Evolutionary conservation across 1,284 basidiomycete species (phyloP), one percentile per base, ranked within the genome.

Genomic region (Trametes pubescens): DNA sequence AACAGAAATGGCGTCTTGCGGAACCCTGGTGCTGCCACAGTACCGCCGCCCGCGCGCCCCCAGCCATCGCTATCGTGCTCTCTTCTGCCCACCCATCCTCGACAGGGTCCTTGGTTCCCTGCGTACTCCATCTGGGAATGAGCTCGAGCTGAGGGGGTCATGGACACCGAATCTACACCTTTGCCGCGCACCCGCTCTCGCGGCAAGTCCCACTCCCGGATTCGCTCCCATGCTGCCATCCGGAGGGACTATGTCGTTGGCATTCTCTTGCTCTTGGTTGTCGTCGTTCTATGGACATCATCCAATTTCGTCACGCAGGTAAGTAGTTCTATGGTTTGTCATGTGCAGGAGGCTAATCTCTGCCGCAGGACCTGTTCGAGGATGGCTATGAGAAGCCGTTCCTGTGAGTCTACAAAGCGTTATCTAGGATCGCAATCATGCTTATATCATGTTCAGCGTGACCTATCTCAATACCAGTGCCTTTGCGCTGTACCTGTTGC

Each of bases 381-480:
- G 85, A 79, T 52, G 92, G 92, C 52, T 94, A 88, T 69, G 84
- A 90, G 72, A 94, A 94, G 72, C 92, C 92, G 2, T 94, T 94
- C 74, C 79, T 94, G 92, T 92, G 69, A 68, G 88, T 79, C 56
- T n/a, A 46, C 32, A 2, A 35, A 44, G 46, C 29, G 51, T 26
- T 18, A 8, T 40, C 21, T 35, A 29, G 35, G 18, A n/a, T n/a
- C 26, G 44, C 14, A 35, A 34, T 32, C 53, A 29, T 38, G 18
- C 48, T 59, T n/a, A 57, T 18, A 34, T 54, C 53, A 29, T 37
- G 47, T 47, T 40, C 69, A 93, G 92, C 55, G 84, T 95, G 51
- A 98, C 95, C 2, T 98, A 95, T 72, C 79, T 95, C 72, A 94
- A 91, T 76, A 97, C 95, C 0, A 90, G 94, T 61, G 85, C 92